A percentile compares a stretch with the other conserved stretches of the same genome.
Evolutionary conservation across 108 stramenopile genomes (phyloP).

Genomic region (Cyclotella sp.): DNA sequence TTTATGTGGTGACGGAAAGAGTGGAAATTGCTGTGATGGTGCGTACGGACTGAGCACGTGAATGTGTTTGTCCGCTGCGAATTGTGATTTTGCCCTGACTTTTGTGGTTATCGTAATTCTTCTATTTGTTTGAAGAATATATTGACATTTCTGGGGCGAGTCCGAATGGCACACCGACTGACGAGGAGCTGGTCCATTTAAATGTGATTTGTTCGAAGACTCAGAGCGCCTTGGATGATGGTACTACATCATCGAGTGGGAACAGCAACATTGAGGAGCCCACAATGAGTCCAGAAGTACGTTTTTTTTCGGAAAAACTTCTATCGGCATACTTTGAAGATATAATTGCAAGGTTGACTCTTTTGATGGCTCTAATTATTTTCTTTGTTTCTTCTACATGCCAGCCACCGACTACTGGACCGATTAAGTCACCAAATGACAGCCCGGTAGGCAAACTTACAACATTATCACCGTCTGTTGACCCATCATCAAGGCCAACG

Average conservation of each 20-base stretch:
- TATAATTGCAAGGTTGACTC: no score
- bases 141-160: slow-evolving; percentile 5
- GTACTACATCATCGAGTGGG: not conserved
- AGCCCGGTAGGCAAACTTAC: not conserved
- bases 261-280: not conserved
- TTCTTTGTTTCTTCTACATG: no score
- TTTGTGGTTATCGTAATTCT: no score
- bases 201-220: slow-evolving; percentile 1
- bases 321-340: not conserved
- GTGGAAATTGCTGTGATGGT: slow-evolving; percentile 14
- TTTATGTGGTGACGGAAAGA: not conserved
- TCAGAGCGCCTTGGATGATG: not conserved
- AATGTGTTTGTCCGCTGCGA: not conserved
- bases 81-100: no score
- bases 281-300: not conserved
- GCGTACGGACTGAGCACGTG: not conserved
- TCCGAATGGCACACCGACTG: not conserved
- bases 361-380: no score
- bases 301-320: no score
- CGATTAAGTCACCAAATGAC: no score
- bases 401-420: no score
- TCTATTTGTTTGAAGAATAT: not conserved
- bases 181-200: not conserved
- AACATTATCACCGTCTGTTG: slow-evolving; percentile 6
- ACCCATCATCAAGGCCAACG: not conserved